Percentiles rank a stretch among this genome's conserved stretches.
Evolutionary conservation across 2,329 filamentous ascomycete genomes (phyloP).

Genomic region (Exophiala calicioides): DNA sequence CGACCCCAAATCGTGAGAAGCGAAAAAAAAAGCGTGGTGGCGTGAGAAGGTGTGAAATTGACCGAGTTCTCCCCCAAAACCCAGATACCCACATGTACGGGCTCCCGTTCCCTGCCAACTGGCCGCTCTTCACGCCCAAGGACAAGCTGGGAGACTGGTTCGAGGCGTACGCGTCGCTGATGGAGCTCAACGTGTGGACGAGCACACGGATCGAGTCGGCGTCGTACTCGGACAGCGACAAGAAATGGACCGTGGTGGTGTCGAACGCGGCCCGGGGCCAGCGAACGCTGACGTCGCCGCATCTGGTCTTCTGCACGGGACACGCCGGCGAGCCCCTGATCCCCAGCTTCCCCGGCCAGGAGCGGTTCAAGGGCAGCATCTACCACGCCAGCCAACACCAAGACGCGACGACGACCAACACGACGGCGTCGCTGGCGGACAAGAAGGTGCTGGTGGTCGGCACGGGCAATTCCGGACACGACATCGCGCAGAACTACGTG

Average conservation of each 20-base stretch:
- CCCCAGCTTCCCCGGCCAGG: constrained; percentile 40
- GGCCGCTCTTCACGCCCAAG: constrained; percentile 47
- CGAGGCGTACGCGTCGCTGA: constrained; percentile 50
- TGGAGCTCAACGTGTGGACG: constrained; percentile 52
- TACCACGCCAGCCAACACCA: constrained; percentile 42
- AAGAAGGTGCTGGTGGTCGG: constrained; percentile 51
- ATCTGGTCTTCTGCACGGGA: constrained; percentile 53
- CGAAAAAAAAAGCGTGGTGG: too few species aligned
- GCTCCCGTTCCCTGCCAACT: constrained; percentile 44
- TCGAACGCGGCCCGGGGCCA: constrained; percentile 1
- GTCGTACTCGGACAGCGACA: constrained; percentile 40
- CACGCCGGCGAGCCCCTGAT: constrained; percentile 47
- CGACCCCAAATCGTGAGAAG: too few species aligned
- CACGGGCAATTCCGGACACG: constrained; percentile 51
- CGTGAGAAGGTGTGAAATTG: too few species aligned
- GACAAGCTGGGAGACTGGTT: constrained; percentile 54
- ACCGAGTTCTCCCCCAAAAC: too few species aligned
- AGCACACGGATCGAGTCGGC: constrained; percentile 42
- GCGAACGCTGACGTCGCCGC: constrained; percentile 41
- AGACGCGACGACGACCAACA: constrained; percentile 43
- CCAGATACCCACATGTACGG: constrained; percentile 42
- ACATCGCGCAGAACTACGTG: constrained; percentile 46
- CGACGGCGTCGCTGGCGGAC: constrained; percentile 36
- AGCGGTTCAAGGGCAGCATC: constrained; percentile 45
- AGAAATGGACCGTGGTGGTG: constrained; percentile 42